Evolutionary conservation across 805 yeast species (phyloP).

Genomic region (Tetrapisispora nanseiensis): DNA sequence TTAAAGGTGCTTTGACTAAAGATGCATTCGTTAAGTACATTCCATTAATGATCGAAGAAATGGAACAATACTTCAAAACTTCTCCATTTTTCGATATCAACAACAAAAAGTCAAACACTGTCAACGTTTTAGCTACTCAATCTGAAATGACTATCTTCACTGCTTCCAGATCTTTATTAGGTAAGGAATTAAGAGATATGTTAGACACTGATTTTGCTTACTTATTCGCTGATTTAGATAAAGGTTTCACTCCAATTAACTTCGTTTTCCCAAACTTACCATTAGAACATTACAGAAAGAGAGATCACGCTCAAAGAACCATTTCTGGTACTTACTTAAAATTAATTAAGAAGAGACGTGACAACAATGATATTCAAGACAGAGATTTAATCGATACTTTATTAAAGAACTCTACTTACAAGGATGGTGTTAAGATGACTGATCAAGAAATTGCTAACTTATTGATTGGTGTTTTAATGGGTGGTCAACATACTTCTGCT

Average conservation of each 20-base stretch:
- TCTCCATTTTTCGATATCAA: conserved; percentile 31
- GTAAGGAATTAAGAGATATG: conserved; percentile 80
- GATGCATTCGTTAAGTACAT: conserved; percentile 80
- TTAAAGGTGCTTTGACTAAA: conserved; percentile 76
- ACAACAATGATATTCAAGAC: conserved; percentile 63
- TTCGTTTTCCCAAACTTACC: conserved; percentile 94
- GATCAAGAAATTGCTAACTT: conserved; percentile 91
- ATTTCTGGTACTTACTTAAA: conserved; percentile 75
- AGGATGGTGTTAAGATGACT: conserved; percentile 89
- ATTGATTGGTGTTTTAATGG: conserved; percentile 93
- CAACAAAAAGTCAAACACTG: conserved; percentile 36
- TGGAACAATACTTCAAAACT: conserved; percentile 49
- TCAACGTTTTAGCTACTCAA: conserved; percentile 70
- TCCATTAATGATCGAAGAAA: conserved; percentile 78
- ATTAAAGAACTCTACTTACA: conserved; percentile 74
- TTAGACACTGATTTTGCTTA: conserved; percentile 77
- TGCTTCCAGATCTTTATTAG: conserved; percentile 84
- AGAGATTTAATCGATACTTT: conserved; percentile 86
- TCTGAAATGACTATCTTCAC: conserved; percentile 95
- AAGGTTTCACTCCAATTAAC: conserved; percentile 92
- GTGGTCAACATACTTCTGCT: conserved; percentile 98
- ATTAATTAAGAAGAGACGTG: conserved; percentile 66
- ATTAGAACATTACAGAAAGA: conserved; percentile 67
- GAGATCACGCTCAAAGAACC: conserved; percentile 81
- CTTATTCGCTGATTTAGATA: conserved; percentile 83